Base-by-base conservation (phyloP, 2,329 filamentous ascomycete genomes). In the Penicillium sp. region DNA sequence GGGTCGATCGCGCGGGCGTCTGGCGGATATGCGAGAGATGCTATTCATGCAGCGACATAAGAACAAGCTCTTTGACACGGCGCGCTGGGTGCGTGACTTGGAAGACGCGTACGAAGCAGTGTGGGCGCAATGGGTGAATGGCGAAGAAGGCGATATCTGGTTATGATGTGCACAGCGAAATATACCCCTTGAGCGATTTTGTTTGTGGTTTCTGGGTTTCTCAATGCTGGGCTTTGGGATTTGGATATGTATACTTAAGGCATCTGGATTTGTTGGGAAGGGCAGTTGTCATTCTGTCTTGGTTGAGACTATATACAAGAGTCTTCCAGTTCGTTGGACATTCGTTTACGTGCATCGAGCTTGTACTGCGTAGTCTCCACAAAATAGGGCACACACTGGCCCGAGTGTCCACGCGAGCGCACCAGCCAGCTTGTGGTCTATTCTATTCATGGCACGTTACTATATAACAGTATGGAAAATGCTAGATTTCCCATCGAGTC, bases 71-170 rank as follows among this genome's bases (percentile, higher is more conserved):
- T 98, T 98, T 65, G 83, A 98, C 68, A 98, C 93, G 5, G 80
- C 77, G 58, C 79, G 93, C 57, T 98, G 93, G 93, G 91, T 97
- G 22, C 73, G 77, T 38, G 90, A 97, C 69, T 72, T 98, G 16
- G 93, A 98, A 72, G 77, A 80, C 51, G 90, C 89, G 10, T 98
- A 96, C 66, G 84, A 87, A 55, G 81, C 86, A 64, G 89, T 90
- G 14, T 98, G 93, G 93, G 77, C 77, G 58, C 80, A 82, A 63
- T 98, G 93, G 91, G 89, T 90, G 31, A 76, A 74, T 32, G 90
- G 89, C 10, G 81, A 89, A 68, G 84, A 87, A n/a, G 90, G 91
- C 7, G 93, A 98, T 74, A 95, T 98, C 56, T 93, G 89, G 77
- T 77, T 98, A 64, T 76, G 63, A 67, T 61, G 51, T 58, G 54